Evolutionary conservation across 371 early-diverging fungal species (phyloP).

Genomic region (Coemansia sp.): DNA sequence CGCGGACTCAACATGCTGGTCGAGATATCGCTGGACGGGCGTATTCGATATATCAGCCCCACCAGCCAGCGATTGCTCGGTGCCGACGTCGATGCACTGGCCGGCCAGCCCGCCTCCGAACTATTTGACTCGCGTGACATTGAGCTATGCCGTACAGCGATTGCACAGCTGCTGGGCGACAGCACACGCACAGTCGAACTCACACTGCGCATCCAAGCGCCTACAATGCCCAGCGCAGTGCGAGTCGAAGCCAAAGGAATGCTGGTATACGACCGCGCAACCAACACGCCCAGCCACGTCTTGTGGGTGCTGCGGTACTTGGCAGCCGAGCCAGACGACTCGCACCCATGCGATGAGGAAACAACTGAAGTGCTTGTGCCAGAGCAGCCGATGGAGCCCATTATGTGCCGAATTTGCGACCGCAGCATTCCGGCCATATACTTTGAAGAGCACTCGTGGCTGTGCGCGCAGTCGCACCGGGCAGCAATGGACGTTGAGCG

Average conservation of each 20-base stretch:
- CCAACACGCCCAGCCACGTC: slow-evolving; percentile 70
- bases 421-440: slow-evolving; percentile 56
- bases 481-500: slow-evolving; percentile 60
- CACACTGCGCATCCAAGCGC: slow-evolving; percentile 59
- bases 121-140: slow-evolving; percentile 55
- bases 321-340: not conserved
- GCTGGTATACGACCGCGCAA: slow-evolving; percentile 76
- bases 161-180: slow-evolving; percentile 66
- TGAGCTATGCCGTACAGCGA: slow-evolving; percentile 68
- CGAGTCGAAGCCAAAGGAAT: slow-evolving; percentile 90
- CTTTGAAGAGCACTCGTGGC: slow-evolving; percentile 62
- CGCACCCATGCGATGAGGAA: not conserved
- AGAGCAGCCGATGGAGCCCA: slow-evolving; percentile 29
- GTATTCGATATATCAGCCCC: slow-evolving; percentile 50
- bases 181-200: slow-evolving; percentile 77
- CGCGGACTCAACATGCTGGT: slow-evolving; percentile 47
- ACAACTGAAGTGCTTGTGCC: not conserved
- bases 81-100: slow-evolving; percentile 24
- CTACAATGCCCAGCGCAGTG: slow-evolving; percentile 33
- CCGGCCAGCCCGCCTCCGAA: slow-evolving; percentile 33
- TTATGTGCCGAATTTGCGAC: slow-evolving; percentile 68
- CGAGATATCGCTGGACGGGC: slow-evolving; percentile 46
- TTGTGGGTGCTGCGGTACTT: slow-evolving; percentile 72
- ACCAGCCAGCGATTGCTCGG: slow-evolving; percentile 41
- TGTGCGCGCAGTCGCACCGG: slow-evolving; percentile 62